These are phyloP conservation scores for Grosmannia penicillata DNA, from an alignment of 2,329 filamentous ascomycete species.

Conservation along the genomic window DNA sequence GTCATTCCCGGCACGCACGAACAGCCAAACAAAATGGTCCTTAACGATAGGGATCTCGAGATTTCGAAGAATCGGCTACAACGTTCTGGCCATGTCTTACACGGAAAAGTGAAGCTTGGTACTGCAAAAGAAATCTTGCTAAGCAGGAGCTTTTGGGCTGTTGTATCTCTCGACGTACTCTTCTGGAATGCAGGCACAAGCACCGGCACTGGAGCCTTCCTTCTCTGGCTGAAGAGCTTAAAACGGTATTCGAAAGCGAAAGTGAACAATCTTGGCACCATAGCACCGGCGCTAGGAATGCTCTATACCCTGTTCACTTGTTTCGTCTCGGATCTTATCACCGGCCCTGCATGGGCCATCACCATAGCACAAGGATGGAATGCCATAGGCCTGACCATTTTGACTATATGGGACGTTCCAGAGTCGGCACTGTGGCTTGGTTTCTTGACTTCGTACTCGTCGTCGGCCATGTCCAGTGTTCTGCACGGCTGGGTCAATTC, in stretches of 20 bases:
- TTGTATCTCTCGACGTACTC: constrained; percentile 34
- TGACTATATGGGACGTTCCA: constrained; percentile 40
- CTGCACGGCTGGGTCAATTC: constrained; percentile 42
- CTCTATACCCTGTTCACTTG: constrained; percentile 38
- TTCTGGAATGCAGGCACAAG: constrained; percentile 41
- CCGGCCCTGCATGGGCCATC: constrained; percentile 39
- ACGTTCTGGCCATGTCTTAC: constrained; percentile 23
- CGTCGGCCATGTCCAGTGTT: constrained; percentile 36
- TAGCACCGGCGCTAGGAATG: constrained; percentile 30
- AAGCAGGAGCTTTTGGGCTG: constrained; percentile 26
- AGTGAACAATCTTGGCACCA: constrained; percentile 6
- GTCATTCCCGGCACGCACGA: constrained; percentile 32
- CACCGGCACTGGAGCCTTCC: constrained; percentile 30
- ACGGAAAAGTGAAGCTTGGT: constrained; percentile 19
- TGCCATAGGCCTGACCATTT: constrained; percentile 34
- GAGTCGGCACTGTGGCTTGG: constrained; percentile 39
- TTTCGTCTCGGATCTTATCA: constrained; percentile 37
- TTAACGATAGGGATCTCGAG: constrained; percentile 18
- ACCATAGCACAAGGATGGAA: constrained; percentile 35
- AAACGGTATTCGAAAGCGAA: constrained; percentile 1
- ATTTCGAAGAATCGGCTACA: constrained; percentile 19
- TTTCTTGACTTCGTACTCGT: constrained; percentile 31
- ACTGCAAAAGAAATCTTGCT: constrained; percentile 19
- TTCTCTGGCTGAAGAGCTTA: constrained; percentile 44
- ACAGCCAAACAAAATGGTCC: constrained; percentile 18